Conservation (phyloP, 345 rosid genomes). For the Psidium guajava region DNA sequence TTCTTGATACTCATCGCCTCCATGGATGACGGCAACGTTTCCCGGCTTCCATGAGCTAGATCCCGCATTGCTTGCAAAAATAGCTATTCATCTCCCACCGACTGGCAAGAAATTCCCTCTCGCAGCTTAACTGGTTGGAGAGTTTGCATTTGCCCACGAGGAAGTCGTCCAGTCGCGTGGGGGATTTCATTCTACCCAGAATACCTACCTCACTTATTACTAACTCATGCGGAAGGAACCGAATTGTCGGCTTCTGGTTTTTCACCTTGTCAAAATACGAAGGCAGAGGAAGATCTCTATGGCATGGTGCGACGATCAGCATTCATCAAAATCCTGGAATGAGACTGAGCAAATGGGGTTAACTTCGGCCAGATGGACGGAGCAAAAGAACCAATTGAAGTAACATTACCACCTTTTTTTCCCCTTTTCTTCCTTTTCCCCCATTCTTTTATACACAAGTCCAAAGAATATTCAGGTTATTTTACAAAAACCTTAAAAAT, state of each 20-base stretch:
- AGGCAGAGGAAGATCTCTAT: neutral
- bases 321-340: neutral
- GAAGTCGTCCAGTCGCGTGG: neutral
- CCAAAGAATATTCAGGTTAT: slow-evolving; percentile 28
- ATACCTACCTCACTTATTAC: neutral
- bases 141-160: neutral
- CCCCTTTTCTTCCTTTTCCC: neutral
- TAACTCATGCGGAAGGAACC: neutral
- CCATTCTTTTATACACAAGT: slow-evolving; percentile 22
- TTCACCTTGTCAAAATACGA: neutral
- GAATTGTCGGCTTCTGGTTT: neutral
- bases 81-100: neutral
- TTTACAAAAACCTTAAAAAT: slow-evolving; percentile 20
- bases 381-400: neutral
- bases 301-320: neutral
- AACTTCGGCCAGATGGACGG: neutral
- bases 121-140: neutral
- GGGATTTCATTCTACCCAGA: neutral
- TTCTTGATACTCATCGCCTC: neutral
- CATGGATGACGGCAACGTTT: neutral
- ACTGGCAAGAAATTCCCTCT: neutral
- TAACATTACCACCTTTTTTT: neutral
- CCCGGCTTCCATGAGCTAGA: neutral
- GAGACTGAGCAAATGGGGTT: neutral
- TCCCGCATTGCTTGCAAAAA: neutral